Conservation (phyloP, 2,329 filamentous ascomycete species). For the Lomentospora prolificans region DNA sequence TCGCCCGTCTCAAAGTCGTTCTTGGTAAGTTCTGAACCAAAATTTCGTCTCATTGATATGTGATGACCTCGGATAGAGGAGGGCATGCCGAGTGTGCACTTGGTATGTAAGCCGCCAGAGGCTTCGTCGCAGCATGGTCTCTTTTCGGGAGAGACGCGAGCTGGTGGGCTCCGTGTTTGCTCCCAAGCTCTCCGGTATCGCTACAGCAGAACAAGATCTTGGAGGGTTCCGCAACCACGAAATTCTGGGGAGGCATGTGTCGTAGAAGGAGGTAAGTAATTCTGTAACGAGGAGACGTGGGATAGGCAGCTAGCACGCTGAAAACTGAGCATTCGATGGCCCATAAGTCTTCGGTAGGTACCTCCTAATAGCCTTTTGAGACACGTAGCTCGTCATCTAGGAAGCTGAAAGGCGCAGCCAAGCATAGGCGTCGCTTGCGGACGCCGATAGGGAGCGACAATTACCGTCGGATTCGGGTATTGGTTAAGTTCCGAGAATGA, state of each 20-base stretch:
- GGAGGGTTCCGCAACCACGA: constrained; percentile 15
- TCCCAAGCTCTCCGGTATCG: constrained; percentile 16
- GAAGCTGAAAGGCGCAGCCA: constrained; percentile 17
- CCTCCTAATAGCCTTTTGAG: constrained; percentile 15
- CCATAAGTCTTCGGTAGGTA: constrained; percentile 18
- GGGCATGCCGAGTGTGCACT: constrained; percentile 15
- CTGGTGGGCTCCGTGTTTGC: constrained; percentile 14
- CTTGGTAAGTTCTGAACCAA: constrained; percentile 10
- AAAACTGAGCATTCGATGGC: constrained; percentile 16
- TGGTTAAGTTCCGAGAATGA: background rate
- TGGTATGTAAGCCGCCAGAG: constrained; percentile 18
- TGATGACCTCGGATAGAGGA: constrained; percentile 13
- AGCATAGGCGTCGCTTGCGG: constrained; percentile 15
- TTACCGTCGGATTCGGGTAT: background rate
- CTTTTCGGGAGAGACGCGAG: constrained; percentile 16
- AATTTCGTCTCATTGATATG: constrained; percentile 15
- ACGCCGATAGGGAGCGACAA: background rate
- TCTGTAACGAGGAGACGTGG: too few relatives aligned
- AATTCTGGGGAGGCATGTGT: constrained; percentile 16
- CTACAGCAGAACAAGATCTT: constrained; percentile 15
- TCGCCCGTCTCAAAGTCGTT: background rate
- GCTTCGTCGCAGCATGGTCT: constrained; percentile 15
- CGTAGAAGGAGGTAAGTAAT: constrained; percentile 14
- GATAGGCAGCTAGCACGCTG: too few relatives aligned
- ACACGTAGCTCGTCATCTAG: constrained; percentile 18